Percentiles rank a stretch among this genome's conserved stretches.
These are phyloP conservation scores for Juglanconis sp. DNA, from an alignment of 2,329 filamentous ascomycete species.

Conservation along the genomic window DNA sequence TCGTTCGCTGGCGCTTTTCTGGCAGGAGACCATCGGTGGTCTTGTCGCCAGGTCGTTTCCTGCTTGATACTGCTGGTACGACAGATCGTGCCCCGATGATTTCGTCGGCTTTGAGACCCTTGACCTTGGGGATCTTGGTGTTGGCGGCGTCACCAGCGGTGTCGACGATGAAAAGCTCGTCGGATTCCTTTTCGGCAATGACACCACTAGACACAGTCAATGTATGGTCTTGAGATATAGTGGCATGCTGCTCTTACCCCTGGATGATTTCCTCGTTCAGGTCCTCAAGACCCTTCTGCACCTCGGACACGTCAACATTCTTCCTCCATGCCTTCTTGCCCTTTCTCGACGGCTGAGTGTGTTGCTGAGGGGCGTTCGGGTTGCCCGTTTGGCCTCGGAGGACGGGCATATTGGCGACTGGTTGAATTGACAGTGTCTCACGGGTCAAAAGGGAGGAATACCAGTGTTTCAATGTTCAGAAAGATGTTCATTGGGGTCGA, in stretches of 20 bases:
- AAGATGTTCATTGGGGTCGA: background rate
- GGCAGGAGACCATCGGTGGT: constrained; percentile 71
- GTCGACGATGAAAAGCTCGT: constrained; percentile 83
- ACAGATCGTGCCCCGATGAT: constrained; percentile 83
- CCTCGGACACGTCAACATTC: constrained; percentile 88
- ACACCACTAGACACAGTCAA: constrained; percentile 57
- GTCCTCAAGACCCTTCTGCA: constrained; percentile 77
- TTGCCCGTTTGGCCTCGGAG: constrained; percentile 43
- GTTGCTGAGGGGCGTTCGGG: constrained; percentile 68
- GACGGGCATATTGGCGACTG: constrained; percentile 46
- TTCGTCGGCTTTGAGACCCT: constrained; percentile 83
- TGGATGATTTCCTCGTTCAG: constrained; percentile 86
- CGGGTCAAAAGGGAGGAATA: background rate
- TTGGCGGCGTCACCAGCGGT: constrained; percentile 66
- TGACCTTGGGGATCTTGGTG: constrained; percentile 63
- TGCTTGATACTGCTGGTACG: constrained; percentile 72
- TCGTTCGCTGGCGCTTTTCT: constrained; percentile 71
- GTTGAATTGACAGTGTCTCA: background rate
- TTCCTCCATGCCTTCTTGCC: constrained; percentile 99
- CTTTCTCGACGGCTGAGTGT: constrained; percentile 87
- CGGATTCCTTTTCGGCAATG: constrained; percentile 75
- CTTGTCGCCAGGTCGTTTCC: constrained; percentile 71
- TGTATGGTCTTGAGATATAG: background rate
- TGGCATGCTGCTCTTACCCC: constrained; percentile 58
- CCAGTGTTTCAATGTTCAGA: background rate